phyloP scores from a whole-genome alignment of 164 flowering plant species.

The Tetracentron sinense region DNA sequence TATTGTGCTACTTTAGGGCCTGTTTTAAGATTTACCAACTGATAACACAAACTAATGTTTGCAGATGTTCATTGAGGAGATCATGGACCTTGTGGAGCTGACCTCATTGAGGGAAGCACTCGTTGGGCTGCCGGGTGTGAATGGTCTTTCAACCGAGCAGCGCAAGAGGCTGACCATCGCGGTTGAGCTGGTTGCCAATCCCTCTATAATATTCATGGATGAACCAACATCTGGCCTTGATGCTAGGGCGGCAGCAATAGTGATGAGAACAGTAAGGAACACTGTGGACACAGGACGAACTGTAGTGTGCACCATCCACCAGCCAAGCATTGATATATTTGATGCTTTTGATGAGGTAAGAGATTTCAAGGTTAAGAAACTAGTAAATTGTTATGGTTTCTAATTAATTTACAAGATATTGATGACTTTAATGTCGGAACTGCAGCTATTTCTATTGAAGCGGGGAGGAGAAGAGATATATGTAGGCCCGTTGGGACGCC shows the following conservation, averaged over 20 bases:
- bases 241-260: slow-evolving; percentile 65
- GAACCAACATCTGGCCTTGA: slow-evolving; percentile 65
- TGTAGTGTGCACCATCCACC: slow-evolving; percentile 65
- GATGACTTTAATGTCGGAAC: neutral
- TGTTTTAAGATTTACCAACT: neutral
- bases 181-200: slow-evolving; percentile 55
- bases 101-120: slow-evolving; percentile 31
- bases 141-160: slow-evolving; percentile 56
- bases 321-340: slow-evolving; percentile 62
- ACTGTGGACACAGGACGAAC: slow-evolving; percentile 57
- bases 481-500: slow-evolving; percentile 48
- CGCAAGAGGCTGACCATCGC: slow-evolving; percentile 55
- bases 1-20: neutral
- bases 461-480: slow-evolving; percentile 64
- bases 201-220: slow-evolving; percentile 57
- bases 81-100: slow-evolving; percentile 55
- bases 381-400: neutral
- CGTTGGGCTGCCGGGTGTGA: slow-evolving; percentile 47
- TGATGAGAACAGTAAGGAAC: slow-evolving; percentile 57
- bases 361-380: neutral
- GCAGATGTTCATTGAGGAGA: slow-evolving; percentile 53
- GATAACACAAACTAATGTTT: neutral
- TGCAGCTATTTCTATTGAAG: slow-evolving; percentile 52
- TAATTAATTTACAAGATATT: neutral
- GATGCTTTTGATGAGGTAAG: slow-evolving; percentile 60